phyloP scores from a whole-genome alignment of 106 monocot species.

The Dendrobium officinale region DNA sequence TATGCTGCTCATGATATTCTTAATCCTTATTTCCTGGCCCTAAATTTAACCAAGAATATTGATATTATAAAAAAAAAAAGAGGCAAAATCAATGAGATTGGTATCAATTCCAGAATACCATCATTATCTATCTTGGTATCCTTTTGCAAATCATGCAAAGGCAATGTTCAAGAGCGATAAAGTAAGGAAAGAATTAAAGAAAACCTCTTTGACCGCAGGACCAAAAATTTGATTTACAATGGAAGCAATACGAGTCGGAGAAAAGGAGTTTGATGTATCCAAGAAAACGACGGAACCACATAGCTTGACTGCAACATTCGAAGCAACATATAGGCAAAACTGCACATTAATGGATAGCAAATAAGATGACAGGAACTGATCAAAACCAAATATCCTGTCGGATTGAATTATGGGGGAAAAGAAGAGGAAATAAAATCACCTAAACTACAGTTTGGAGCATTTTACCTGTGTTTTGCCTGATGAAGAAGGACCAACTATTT shows the following conservation, averaged over 20 bases:
- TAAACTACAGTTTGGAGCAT: not conserved
- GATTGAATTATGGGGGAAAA: not conserved
- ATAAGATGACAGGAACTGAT: not conserved
- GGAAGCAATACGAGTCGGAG: conserved; percentile 41
- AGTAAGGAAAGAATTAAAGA: not conserved
- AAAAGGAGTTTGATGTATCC: conserved; percentile 95
- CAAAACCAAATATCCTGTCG: not conserved
- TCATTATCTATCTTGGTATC: not conserved
- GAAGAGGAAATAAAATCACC: not conserved
- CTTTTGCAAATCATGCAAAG: not conserved
- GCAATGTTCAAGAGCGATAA: not conserved
- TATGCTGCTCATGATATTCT: conserved; percentile 65
- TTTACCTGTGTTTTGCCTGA: conserved; percentile 95
- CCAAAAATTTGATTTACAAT: conserved; percentile 29
- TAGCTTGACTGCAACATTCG: conserved; percentile 39
- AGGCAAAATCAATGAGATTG: not conserved
- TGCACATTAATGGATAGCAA: conserved; percentile 26
- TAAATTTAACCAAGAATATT: conserved; percentile 15
- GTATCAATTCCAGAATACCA: not conserved
- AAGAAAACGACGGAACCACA: conserved; percentile 55
- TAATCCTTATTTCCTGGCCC: conserved; percentile 41
- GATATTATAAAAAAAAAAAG: not conserved
- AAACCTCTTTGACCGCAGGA: conserved; percentile 37
- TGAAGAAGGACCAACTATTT: conserved; percentile 78
- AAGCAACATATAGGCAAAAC: conserved; percentile 63